Base-by-base conservation (phyloP, 2,329 filamentous ascomycete genomes). In the Orbilia ellipsospora region DNA sequence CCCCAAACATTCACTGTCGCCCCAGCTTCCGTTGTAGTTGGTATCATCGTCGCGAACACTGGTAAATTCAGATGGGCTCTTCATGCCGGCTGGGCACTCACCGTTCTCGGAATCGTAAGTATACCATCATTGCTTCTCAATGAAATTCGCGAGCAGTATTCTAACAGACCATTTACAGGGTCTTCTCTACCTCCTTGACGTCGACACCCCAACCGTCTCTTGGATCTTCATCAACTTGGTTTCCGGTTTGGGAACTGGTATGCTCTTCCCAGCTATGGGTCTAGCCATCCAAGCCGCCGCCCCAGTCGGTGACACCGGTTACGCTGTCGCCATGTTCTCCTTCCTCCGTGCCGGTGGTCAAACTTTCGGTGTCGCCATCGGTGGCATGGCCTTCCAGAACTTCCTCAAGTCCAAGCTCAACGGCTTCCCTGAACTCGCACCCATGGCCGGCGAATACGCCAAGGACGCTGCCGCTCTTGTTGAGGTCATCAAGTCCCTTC, bases 361-460 rank as follows among this genome's bases (percentile, higher is more conserved):
- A 80, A 85, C 87, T 0, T 82, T 91, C 8, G 90, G 90, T 23
- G 87, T 92, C 1, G 89, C 90, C 1, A 84, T 91, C 61, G 88
- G 88, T 1, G 89, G 90, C 2, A 88, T 90, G 36, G 85, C 90
- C 63, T 92, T 92, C 82, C 89, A 92, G 81, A 92, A 91, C 77
- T 84, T 85, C 68, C 87, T 90, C 82, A 83, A 82, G 64, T 82
- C 81, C 52, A 85, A 87, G 74, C 81, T 90, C 52, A 77, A 83
- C 13, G 83, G 81, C 1, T 85, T 85, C 54, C 83, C 86, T 0
- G 81, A 82, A 20, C 84, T 88, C 60, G 5, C 81, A 83, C 80
- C n/a, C 74, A 80, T 55, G 67, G 86, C 87, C 0, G 80, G 77
- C 1, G 82, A 83, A 56, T 87, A 87, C 79, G 86, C 86, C 10